Evolutionary conservation across 345 rosid genomes (phyloP), one percentile per base, ranked within the genome.

Genomic region (Gossypium bickii): DNA sequence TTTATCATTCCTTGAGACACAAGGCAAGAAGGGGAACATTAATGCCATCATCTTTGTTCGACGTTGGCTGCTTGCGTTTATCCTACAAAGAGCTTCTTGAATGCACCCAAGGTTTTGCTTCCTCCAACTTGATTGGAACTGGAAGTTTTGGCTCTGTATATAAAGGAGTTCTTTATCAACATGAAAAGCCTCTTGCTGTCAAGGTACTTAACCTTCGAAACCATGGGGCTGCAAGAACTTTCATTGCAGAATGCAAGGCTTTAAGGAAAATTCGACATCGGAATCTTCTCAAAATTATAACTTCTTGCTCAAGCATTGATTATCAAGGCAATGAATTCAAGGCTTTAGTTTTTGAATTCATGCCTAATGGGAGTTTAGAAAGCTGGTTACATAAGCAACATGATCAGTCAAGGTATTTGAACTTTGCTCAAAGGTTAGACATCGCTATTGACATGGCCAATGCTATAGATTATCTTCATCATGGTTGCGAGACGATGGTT

Each of bases 301-400:
- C 71, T 24, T 38, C 43, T 60, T 76, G 79, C 70, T 70, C 81
- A 22, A 71, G 77, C 11, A 43, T 81, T 9, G 76, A 81, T n/a
- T 11, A 65, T 11, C 13, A 65, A 48, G 83, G 80, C 2, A 53
- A 52, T 59, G 82, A 73, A 45, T 83, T 83, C 74, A 78, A 68
- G 65, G 85, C 87, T 25, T 11, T 84, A 3, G 78, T 83, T 17
- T 79, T 29, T 4, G 38, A 24, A 29, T 52, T 77, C 70, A 62
- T 77, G 69, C 55, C 22, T 12, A 52, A 66, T 24, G 72, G 41
- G 1, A 64, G 65, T 53, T 45, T 53, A 53, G 51, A 63, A 0
- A 61, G 17, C 7, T 51, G 70, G 78, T 2, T 75, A 38, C 77
- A 74, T 51, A 15, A 25, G 9, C 6, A 56, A 22, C 22, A 1